Evolutionary conservation across 768 basidiomycete genomes (phyloP), one percentile per base, ranked within the genome.

Genomic region (Pulveroboletus ravenelii): DNA sequence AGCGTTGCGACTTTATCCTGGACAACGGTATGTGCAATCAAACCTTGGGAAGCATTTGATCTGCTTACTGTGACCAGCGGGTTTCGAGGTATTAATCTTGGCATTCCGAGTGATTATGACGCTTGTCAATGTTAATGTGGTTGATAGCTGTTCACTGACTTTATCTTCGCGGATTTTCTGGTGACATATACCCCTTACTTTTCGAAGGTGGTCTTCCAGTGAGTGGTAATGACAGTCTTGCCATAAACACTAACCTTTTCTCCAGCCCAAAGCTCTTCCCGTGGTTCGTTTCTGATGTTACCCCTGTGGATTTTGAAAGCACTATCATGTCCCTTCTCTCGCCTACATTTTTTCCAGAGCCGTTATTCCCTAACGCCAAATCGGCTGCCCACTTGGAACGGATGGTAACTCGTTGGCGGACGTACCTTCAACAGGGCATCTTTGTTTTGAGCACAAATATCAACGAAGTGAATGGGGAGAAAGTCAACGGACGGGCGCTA

Each of bases 211-310:
- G 82, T 91, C 48, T 96, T 97, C 70, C 95, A 99, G 93, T 95
- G 45, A 52, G 82, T 76, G 37, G 14, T n/a, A 27, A 10, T 29
- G 8, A 9, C 2, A 8, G 12, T 15, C 2, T 8, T 34, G 8
- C 45, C 10, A 41, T 47, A 47, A 46, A 13, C 14, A 12, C 48
- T 69, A 9, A 65, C 41, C 18, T 35, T 38, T 41, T 17, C 10
- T 48, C 15, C 47, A 95, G 93, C 70, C 90, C 93, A 0, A 97
- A 99, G 67, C 73, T 88, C 9, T 87, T 97, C 45, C 94, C 94
- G 0, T 99, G 95, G 93, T 99, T 98, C 64, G 94, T 97, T 41
- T 93, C 89, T 10, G 92, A 96, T 65, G 93, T 94, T 25, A 88
- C 89, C 5, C 93, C 95, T 1, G 71, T 76, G 23, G 95, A 99